These are phyloP conservation scores for Phellopilus nigrolimitatus DNA, from an alignment of 1,284 basidiomycete species.

Conservation along the genomic window DNA sequence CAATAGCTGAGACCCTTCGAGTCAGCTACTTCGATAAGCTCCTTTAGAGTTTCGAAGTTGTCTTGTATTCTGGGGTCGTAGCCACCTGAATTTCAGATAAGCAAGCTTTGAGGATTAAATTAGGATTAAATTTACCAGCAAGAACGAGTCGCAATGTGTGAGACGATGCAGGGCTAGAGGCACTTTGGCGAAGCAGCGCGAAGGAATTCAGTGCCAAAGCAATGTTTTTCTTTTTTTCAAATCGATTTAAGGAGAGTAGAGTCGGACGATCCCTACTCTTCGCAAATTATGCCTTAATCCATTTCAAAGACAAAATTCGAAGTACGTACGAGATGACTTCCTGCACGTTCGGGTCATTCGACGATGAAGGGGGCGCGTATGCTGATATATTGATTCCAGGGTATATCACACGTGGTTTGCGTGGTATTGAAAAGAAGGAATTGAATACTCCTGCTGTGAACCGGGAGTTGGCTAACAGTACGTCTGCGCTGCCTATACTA, in stretches of 20 bases:
- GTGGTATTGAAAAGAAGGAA: slow-evolving; percentile 68
- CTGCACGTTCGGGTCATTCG: slow-evolving; percentile 45
- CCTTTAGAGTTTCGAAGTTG: slow-evolving; percentile 60
- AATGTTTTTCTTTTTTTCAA: slow-evolving; percentile 93
- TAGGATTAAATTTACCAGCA: slow-evolving; percentile 49
- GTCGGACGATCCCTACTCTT: slow-evolving; percentile 62
- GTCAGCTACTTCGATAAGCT: slow-evolving; percentile 55
- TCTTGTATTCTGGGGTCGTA: slow-evolving; percentile 70
- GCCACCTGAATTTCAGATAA: slow-evolving; percentile 51
- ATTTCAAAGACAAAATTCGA: not conserved
- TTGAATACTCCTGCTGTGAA: slow-evolving; percentile 84
- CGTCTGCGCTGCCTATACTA: slow-evolving; percentile 66
- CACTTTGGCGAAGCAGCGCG: slow-evolving; percentile 39
- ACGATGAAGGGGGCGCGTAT: slow-evolving; percentile 49
- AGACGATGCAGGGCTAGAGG: slow-evolving; percentile 17
- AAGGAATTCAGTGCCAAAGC: slow-evolving; percentile 82
- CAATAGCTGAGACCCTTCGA: slow-evolving; percentile 48
- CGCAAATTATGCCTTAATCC: slow-evolving; percentile 3
- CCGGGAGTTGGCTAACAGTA: slow-evolving; percentile 87
- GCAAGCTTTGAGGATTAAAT: not conserved
- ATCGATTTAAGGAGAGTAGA: slow-evolving; percentile 89
- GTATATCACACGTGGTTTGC: slow-evolving; percentile 76
- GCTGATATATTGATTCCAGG: slow-evolving; percentile 84
- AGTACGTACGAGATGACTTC: slow-evolving; percentile 63
- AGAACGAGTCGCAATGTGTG: slow-evolving; percentile 59